These are phyloP conservation scores for Aspergillus costaricaensis DNA, from an alignment of 2,329 filamentous ascomycete genomes.

Conservation along the genomic window DNA sequence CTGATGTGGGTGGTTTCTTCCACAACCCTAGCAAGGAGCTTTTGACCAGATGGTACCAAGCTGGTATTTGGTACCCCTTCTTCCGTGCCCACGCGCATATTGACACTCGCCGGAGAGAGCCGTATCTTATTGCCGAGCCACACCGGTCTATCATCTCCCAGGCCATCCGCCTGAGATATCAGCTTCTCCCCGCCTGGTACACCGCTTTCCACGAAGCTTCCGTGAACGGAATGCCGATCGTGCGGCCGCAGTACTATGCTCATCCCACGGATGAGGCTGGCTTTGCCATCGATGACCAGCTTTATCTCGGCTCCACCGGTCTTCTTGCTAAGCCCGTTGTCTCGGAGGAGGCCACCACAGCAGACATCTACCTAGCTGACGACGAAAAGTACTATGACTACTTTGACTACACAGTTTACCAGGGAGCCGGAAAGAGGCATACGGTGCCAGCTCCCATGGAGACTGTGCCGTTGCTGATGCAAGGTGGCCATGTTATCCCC, in stretches of 20 bases:
- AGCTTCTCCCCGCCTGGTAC: slow-evolving; percentile 90
- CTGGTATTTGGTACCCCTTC: slow-evolving; percentile 95
- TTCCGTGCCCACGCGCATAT: slow-evolving; percentile 98
- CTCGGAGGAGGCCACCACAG: slow-evolving; percentile 69
- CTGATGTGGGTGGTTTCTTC: slow-evolving; percentile 97
- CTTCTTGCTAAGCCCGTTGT: slow-evolving; percentile 91
- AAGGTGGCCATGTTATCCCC: slow-evolving; percentile 86
- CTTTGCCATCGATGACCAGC: slow-evolving; percentile 88
- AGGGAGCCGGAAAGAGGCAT: slow-evolving; percentile 68
- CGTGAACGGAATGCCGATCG: slow-evolving; percentile 78
- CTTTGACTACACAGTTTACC: slow-evolving; percentile 79
- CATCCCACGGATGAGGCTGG: slow-evolving; percentile 83
- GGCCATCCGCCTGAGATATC: slow-evolving; percentile 84
- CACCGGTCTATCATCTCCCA: slow-evolving; percentile 84
- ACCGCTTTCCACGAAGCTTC: slow-evolving; percentile 93
- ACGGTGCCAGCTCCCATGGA: slow-evolving; percentile 77
- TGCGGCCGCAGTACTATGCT: slow-evolving; percentile 90
- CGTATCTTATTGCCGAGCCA: slow-evolving; percentile 82
- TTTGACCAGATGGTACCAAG: slow-evolving; percentile 92
- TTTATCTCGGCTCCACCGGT: slow-evolving; percentile 86
- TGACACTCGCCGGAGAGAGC: slow-evolving; percentile 89
- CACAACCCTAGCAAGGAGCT: slow-evolving; percentile 94
- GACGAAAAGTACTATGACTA: slow-evolving; percentile 93
- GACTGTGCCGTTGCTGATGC: slow-evolving; percentile 86
- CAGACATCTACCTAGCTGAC: slow-evolving; percentile 85